These are phyloP conservation scores for Capsella bursapastoris DNA, from an alignment of 345 rosid genomes.

Conservation along the genomic window DNA sequence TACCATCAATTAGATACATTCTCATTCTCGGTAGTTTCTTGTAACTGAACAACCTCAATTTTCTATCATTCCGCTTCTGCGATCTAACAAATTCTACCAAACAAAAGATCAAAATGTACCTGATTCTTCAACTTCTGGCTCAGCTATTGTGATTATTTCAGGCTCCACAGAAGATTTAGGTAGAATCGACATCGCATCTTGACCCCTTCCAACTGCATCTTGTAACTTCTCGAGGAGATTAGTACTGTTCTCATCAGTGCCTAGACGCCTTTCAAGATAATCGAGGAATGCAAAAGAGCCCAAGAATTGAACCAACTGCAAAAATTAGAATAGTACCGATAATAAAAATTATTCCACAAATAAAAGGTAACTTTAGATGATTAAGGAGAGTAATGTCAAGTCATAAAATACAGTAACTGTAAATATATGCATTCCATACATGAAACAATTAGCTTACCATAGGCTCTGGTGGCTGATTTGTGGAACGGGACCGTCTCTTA, in stretches of 20 bases:
- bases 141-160: conserved; percentile 91
- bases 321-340: conserved; percentile 26
- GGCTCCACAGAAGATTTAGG: conserved; percentile 70
- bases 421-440: conserved; percentile 27
- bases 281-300: conserved; percentile 92
- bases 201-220: conserved; percentile 98
- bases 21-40: conserved; percentile 21
- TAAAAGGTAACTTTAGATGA: neutral
- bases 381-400: conserved; percentile 6
- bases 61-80: conserved; percentile 18
- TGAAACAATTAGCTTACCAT: conserved; percentile 64
- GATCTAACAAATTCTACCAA: conserved; percentile 29
- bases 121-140: conserved; percentile 71
- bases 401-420: conserved; percentile 15
- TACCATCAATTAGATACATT: conserved; percentile 13
- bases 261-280: conserved; percentile 79
- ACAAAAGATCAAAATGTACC: conserved; percentile 51
- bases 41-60: conserved; percentile 14
- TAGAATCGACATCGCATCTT: conserved; percentile 79
- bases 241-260: conserved; percentile 69
- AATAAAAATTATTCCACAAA: conserved; percentile 22
- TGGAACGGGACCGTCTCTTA: conserved; percentile 89
- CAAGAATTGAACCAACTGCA: conserved; percentile 81
- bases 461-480: conserved; percentile 85
- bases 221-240: conserved; percentile 94